Conservation (phyloP, 805 yeast genomes). For the Candida awuae region DNA sequence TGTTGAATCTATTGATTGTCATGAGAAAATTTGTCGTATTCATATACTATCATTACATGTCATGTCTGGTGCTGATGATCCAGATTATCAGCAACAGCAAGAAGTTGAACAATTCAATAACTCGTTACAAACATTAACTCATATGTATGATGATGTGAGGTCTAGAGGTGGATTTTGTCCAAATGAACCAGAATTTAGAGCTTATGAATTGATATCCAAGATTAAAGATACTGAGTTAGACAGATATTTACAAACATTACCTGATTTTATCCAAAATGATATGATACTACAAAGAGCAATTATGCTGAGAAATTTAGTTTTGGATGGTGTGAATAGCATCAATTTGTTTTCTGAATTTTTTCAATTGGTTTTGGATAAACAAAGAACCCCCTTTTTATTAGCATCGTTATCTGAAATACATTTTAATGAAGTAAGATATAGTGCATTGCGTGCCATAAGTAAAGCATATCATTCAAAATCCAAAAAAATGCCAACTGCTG, state of each 20-base stretch:
- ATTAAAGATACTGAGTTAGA: conserved; percentile 81
- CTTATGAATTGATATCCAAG: conserved; percentile 75
- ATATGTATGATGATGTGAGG: conserved; percentile 76
- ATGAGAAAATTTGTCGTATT: conserved; percentile 82
- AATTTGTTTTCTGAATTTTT: conserved; percentile 62
- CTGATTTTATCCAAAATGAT: conserved; percentile 45
- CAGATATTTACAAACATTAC: conserved; percentile 62
- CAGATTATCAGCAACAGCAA: conserved; percentile 86
- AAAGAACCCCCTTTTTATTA: conserved; percentile 52
- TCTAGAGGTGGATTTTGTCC: conserved; percentile 61
- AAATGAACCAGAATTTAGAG: conserved; percentile 89
- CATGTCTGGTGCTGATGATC: conserved; percentile 62
- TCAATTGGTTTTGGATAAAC: conserved; percentile 37
- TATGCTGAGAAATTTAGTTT: conserved; percentile 54
- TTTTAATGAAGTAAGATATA: conserved; percentile 69
- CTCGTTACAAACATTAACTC: conserved; percentile 78
- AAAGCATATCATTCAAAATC: conserved; percentile 63
- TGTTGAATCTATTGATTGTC: conserved; percentile 87
- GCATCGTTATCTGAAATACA: conserved; percentile 73
- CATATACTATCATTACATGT: conserved; percentile 76
- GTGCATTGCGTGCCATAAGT: conserved; percentile 61
- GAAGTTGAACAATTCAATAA: conserved; percentile 92
- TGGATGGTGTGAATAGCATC: conserved; percentile 57
- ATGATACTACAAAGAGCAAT: conserved; percentile 62
- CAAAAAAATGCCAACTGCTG: conserved; percentile 47